Base-by-base conservation (phyloP, 2,329 filamentous ascomycete species). In the Botrytis galanthina region DNA sequence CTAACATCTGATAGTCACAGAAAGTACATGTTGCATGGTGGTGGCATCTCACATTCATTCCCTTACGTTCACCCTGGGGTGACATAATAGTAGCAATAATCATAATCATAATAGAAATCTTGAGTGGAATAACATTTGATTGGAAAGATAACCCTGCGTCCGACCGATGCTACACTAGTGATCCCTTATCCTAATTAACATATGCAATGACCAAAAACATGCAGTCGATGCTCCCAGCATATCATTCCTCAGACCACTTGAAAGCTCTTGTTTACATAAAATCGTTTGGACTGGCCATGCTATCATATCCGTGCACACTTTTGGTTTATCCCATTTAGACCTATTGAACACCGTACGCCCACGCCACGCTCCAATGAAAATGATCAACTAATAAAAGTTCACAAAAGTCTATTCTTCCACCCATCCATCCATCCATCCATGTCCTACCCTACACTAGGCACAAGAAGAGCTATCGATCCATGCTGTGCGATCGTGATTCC, bases 341-440 rank as follows among this genome's bases (percentile, higher is more conserved):
- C 29, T 69, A 26, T 37, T 42, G 26, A 57, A 57, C n/a, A 69
- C 48, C 66, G n/a, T 57, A 68, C 66, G 35, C 48, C 48, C 48
- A 57, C 48, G 48, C 66, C 32, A 22, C 48, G 66, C 66, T 57
- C n/a, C 37, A 69, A 69, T 32, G 3, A 69, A 54, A 44, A 69
- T 57, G 37, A 57, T 44, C n/a, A 69, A 20, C 39, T 42, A n/a
- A 57, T 16, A 32, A 42, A 46, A 54, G 16, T 2, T 18, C 37
- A 57, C 9, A 26, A 57, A 42, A 42, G 18, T 69, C 48, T 57
- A 42, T 59, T 69, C 61, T 32, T 64, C 39, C 39, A 32, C 29
- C 39, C n/a, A 44, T 44, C 61, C 64, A 18, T 61, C 61, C 64
- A 18, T 61, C 26, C 66, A 42, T 57, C 64, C 32, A 9, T 54